Percentiles rank a stretch among this genome's conserved stretches.
phyloP scores from a whole-genome alignment of 2,329 filamentous ascomycete genomes.

The Neopestalotiopsis sp. region DNA sequence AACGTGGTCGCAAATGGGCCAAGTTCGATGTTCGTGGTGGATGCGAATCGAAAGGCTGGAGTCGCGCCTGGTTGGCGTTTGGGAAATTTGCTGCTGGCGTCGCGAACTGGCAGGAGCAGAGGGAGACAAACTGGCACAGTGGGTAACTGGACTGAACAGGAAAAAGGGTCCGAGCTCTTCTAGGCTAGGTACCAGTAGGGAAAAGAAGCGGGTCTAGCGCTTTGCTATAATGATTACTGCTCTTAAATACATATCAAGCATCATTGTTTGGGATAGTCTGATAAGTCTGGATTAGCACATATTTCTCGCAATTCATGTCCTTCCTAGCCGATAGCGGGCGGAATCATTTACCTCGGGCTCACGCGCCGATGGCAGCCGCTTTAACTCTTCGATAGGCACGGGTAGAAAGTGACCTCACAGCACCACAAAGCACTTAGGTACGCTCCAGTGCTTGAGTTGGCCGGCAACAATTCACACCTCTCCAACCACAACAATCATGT shows the following conservation, averaged over 20 bases:
- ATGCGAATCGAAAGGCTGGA: slow-evolving; percentile 18
- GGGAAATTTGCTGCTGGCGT: slow-evolving; percentile 17
- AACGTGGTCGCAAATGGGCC: slow-evolving; percentile 16
- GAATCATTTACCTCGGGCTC: slow-evolving; percentile 17
- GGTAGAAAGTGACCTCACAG: background rate
- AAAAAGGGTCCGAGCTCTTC: slow-evolving; percentile 14
- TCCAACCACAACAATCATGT: slow-evolving; percentile 30
- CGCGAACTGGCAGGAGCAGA: slow-evolving; percentile 6
- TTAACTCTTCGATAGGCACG: background rate
- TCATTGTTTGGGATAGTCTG: background rate
- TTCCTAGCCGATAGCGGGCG: slow-evolving; percentile 14
- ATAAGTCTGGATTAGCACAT: background rate
- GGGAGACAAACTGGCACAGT: background rate
- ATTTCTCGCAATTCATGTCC: background rate
- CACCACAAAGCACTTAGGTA: background rate
- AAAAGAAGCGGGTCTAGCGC: background rate
- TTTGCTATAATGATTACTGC: background rate
- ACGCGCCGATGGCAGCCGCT: slow-evolving; percentile 17
- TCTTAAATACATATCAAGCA: background rate
- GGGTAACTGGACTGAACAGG: background rate
- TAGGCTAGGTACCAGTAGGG: background rate
- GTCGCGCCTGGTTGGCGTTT: slow-evolving; percentile 16
- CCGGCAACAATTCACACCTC: background rate
- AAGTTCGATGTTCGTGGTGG: slow-evolving; percentile 10
- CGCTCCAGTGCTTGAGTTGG: slow-evolving; percentile 12